phyloP scores from a whole-genome alignment of 768 basidiomycete species.

The Galerina sulciceps region DNA sequence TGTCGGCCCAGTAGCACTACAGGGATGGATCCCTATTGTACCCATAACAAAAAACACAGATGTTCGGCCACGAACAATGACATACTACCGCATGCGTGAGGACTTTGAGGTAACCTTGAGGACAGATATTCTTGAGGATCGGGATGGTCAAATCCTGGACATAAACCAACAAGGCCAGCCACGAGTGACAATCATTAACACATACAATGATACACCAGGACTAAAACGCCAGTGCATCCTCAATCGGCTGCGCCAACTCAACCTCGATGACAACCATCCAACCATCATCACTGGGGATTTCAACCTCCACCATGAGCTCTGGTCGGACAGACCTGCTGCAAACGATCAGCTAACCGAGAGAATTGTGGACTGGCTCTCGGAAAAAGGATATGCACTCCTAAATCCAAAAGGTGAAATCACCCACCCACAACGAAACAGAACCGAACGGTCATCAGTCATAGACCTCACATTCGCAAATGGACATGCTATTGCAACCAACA shows the following conservation, averaged over 20 bases:
- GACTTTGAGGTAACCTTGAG: slow-evolving; percentile 27
- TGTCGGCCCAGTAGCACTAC: no score
- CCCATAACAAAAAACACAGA: background rate
- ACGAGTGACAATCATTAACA: slow-evolving; percentile 21
- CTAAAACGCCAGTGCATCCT: slow-evolving; percentile 6
- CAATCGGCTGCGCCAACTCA: background rate
- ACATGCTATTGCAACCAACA: no score
- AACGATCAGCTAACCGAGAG: background rate
- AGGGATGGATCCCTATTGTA: no score
- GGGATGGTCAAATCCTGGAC: slow-evolving; percentile 27
- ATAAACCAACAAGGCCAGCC: slow-evolving; percentile 19
- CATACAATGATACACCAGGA: slow-evolving; percentile 25
- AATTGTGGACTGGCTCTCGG: slow-evolving; percentile 21
- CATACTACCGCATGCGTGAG: slow-evolving; percentile 14
- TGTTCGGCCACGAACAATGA: slow-evolving; percentile 18
- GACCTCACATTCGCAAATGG: no score
- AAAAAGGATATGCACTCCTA: slow-evolving; percentile 9
- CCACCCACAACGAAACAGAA: no score
- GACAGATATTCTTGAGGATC: slow-evolving; percentile 23
- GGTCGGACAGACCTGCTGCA: slow-evolving; percentile 5
- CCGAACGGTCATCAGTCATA: no score
- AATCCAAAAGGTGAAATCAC: no score
- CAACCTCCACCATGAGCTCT: slow-evolving; percentile 24
- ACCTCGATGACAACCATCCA: slow-evolving; percentile 11
- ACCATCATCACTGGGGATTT: no score